A percentile compares a stretch with the other conserved stretches of the same genome.
These are phyloP conservation scores for Gremmenia infestans DNA, from an alignment of 2,329 filamentous ascomycete genomes.

Conservation along the genomic window DNA sequence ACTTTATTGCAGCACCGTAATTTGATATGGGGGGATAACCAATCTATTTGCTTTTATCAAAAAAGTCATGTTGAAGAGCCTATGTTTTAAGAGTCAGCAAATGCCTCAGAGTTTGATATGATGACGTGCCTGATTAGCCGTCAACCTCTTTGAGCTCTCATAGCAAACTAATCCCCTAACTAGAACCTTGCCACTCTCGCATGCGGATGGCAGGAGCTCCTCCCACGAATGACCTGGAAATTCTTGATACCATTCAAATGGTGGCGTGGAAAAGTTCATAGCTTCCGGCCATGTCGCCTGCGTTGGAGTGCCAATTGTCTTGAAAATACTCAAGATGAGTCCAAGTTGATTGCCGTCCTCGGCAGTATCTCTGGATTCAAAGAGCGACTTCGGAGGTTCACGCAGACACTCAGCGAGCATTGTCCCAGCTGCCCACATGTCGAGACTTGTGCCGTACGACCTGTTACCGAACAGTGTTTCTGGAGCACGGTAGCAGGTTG, in stretches of 20 bases:
- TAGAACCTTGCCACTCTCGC: constrained; percentile 56
- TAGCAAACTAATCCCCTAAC: constrained; percentile 66
- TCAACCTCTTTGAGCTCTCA: constrained; percentile 62
- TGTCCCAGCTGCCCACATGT: constrained; percentile 86
- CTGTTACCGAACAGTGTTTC: constrained; percentile 84
- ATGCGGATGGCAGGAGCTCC: constrained; percentile 59
- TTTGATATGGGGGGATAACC: background rate
- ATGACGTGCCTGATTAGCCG: constrained; percentile 53
- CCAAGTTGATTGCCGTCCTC: constrained; percentile 90
- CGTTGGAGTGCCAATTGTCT: constrained; percentile 82
- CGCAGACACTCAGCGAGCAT: constrained; percentile 72
- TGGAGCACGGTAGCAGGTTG: constrained; percentile 83
- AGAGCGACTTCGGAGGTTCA: constrained; percentile 57
- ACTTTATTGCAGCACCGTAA: no score
- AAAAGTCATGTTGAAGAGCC: constrained; percentile 4
- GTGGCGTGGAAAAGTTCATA: constrained; percentile 59
- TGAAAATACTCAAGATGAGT: constrained; percentile 87
- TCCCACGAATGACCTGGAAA: constrained; percentile 68
- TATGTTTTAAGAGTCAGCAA: background rate
- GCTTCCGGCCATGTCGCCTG: constrained; percentile 80
- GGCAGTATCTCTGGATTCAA: constrained; percentile 66
- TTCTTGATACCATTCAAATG: constrained; percentile 83
- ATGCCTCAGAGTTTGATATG: background rate
- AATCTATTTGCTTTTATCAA: background rate
- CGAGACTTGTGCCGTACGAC: constrained; percentile 65